These are phyloP conservation scores for Cardamine occulta DNA, from an alignment of 345 rosid species.

Conservation along the genomic window DNA sequence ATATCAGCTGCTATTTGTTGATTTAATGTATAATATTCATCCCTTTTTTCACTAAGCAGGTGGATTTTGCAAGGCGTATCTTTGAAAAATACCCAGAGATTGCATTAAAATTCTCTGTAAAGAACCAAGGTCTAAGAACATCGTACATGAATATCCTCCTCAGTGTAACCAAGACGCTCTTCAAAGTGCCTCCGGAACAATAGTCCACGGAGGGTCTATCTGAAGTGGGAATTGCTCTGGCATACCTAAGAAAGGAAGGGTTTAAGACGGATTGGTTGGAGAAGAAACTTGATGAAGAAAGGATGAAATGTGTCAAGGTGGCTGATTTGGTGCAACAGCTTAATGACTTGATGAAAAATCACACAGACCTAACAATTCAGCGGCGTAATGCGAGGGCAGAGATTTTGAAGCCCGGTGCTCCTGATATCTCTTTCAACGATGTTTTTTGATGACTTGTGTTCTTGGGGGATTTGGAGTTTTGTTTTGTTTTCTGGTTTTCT, in stretches of 20 bases:
- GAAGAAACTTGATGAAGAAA: slow-evolving; percentile 8
- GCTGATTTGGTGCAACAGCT: not conserved
- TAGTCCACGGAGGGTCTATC: not conserved
- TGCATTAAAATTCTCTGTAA: not conserved
- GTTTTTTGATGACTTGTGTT: not conserved
- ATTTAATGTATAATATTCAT: not conserved
- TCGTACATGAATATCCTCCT: slow-evolving; percentile 24
- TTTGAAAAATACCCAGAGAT: slow-evolving; percentile 24
- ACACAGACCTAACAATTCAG: not conserved
- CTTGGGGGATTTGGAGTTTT: not conserved
- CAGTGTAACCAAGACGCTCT: not conserved
- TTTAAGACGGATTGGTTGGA: slow-evolving; percentile 24
- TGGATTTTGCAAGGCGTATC: not conserved
- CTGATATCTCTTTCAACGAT: not conserved
- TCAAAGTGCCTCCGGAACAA: not conserved
- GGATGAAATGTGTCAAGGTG: not conserved
- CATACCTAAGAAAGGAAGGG: not conserved
- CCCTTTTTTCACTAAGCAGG: not conserved
- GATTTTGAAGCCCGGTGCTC: not conserved
- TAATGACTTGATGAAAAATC: not conserved
- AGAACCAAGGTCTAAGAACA: slow-evolving; percentile 3
- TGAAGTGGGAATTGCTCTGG: not conserved
- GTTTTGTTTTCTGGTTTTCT: slow-evolving; percentile 4
- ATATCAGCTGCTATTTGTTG: not conserved
- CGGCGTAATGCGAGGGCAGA: not conserved